These are phyloP conservation scores for Ophiostoma triangulosporum DNA, from an alignment of 2,329 filamentous ascomycete species.

Conservation along the genomic window DNA sequence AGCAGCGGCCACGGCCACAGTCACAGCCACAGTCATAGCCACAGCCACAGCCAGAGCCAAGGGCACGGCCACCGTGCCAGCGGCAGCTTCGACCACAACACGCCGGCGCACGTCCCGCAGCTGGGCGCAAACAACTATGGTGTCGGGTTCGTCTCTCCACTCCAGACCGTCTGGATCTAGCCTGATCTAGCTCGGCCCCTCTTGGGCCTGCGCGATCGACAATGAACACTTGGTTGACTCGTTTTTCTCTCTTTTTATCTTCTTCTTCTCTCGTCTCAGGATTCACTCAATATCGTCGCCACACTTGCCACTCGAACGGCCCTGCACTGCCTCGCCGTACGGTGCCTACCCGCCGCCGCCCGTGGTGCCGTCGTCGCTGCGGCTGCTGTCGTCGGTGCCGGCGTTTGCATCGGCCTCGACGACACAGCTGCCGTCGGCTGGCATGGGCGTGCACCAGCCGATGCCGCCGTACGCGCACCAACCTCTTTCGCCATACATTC, in stretches of 20 bases:
- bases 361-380: slow-evolving; percentile 22
- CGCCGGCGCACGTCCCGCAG: slow-evolving; percentile 28
- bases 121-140: slow-evolving; percentile 35
- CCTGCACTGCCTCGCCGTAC: slow-evolving; percentile 18
- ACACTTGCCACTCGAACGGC: slow-evolving; percentile 4
- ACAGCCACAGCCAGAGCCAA: no score
- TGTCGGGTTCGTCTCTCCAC: slow-evolving; percentile 50
- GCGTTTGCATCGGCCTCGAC: slow-evolving; percentile 17
- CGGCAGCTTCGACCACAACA: slow-evolving; percentile 25
- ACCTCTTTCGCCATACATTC: slow-evolving; percentile 16
- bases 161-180: slow-evolving; percentile 42
- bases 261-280: slow-evolving; percentile 27
- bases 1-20: no score
- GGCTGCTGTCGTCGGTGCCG: slow-evolving; percentile 20
- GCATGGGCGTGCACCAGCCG: background rate
- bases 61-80: slow-evolving; percentile 1
- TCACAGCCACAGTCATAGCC: no score
- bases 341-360: slow-evolving; percentile 25
- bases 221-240: slow-evolving; percentile 14
- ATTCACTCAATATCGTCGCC: slow-evolving; percentile 8
- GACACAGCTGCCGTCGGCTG: slow-evolving; percentile 25
- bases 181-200: slow-evolving; percentile 21
- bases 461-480: slow-evolving; percentile 25
- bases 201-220: no score
- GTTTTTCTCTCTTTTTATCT: slow-evolving; percentile 12